These are phyloP conservation scores for Ogataea dorogensis DNA, from an alignment of 805 yeast species.

Conservation along the genomic window DNA sequence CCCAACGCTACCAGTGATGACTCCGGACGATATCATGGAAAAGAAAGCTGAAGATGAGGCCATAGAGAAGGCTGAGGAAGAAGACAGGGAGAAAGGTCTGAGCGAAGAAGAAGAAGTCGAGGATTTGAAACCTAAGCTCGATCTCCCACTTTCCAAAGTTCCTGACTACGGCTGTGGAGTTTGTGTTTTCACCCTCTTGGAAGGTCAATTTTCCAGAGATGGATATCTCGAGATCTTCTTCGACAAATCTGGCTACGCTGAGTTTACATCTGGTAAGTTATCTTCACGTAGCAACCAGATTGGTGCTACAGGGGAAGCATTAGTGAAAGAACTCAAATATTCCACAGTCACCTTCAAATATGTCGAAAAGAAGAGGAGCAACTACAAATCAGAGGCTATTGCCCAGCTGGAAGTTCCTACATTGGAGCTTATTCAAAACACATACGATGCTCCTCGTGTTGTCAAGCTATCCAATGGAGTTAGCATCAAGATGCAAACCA, in stretches of 20 bases:
- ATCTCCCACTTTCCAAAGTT: slow-evolving; percentile 58
- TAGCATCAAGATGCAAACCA: slow-evolving; percentile 52
- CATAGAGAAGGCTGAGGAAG: slow-evolving; percentile 15
- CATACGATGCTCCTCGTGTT: slow-evolving; percentile 60
- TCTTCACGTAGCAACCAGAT: slow-evolving; percentile 39
- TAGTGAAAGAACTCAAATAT: slow-evolving; percentile 71
- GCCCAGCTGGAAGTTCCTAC: slow-evolving; percentile 70
- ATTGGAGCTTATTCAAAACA: slow-evolving; percentile 56
- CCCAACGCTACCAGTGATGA: slow-evolving; percentile 77
- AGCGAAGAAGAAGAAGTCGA: slow-evolving; percentile 37
- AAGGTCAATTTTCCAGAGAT: slow-evolving; percentile 55
- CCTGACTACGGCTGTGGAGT: slow-evolving; percentile 69
- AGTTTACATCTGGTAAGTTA: slow-evolving; percentile 55
- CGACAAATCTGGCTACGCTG: slow-evolving; percentile 70
- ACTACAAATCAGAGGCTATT: slow-evolving; percentile 54
- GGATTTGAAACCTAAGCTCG: slow-evolving; percentile 42
- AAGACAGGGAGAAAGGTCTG: slow-evolving; percentile 34
- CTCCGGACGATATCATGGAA: slow-evolving; percentile 65
- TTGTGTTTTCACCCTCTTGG: slow-evolving; percentile 61
- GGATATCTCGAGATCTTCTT: slow-evolving; percentile 72
- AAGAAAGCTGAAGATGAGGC: slow-evolving; percentile 16
- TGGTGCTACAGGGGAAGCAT: slow-evolving; percentile 63
- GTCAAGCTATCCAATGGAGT: slow-evolving; percentile 45
- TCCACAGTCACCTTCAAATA: slow-evolving; percentile 65
- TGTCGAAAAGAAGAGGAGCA: slow-evolving; percentile 51